Evolutionary conservation across 257 asterid species (phyloP).

Genomic region (Echites panduratus): DNA sequence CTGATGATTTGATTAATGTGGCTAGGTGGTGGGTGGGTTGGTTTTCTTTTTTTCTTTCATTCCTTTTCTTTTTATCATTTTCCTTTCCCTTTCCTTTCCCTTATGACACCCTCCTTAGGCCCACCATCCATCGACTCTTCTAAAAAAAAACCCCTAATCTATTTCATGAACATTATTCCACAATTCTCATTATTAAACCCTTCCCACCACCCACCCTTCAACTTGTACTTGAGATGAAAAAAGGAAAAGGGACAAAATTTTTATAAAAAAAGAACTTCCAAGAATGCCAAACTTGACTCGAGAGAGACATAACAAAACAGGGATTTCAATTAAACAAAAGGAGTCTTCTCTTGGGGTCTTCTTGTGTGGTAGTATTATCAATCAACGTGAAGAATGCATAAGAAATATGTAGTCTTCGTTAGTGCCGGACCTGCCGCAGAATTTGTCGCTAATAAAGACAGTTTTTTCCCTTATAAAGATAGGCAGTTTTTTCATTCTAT

Average conservation of each 20-base stretch:
- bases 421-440: slow-evolving; percentile 11
- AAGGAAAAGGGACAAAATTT: no score
- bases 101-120: neutral
- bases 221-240: neutral
- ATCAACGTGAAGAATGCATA: neutral
- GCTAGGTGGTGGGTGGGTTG: slow-evolving; percentile 34
- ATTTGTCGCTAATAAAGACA: slow-evolving; percentile 4
- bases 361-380: no score
- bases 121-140: slow-evolving; percentile 17
- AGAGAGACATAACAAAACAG: slow-evolving; percentile 1
- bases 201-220: neutral
- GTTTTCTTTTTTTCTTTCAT: slow-evolving; percentile 19
- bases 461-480: neutral
- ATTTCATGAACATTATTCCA: slow-evolving; percentile 18
- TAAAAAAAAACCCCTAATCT: neutral
- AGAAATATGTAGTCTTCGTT: neutral
- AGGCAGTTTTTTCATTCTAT: neutral
- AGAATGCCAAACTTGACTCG: slow-evolving; percentile 49
- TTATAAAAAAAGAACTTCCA: neutral
- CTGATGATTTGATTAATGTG: slow-evolving; percentile 16
- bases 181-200: slow-evolving; percentile 1
- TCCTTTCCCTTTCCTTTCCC: slow-evolving; percentile 17
- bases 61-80: slow-evolving; percentile 25
- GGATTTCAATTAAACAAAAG: slow-evolving; percentile 18
- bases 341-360: neutral